Evolutionary conservation across 2,329 filamentous ascomycete genomes (phyloP).

Genomic region (Colletotrichum orbiculare): DNA sequence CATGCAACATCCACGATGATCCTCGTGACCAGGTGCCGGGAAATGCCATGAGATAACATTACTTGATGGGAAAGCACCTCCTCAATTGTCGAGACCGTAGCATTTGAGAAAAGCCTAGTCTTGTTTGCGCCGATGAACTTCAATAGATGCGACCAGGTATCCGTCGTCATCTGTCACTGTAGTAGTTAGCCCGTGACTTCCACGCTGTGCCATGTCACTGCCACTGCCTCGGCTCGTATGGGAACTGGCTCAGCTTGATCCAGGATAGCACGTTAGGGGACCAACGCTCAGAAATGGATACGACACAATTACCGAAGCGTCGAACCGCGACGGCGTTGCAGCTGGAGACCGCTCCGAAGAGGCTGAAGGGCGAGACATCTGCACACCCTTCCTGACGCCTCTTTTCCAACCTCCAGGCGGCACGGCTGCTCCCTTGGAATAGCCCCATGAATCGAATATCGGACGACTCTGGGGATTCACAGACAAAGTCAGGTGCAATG

Average conservation of each 20-base stretch:
- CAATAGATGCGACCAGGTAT: background rate
- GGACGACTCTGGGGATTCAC: slow-evolving; percentile 5
- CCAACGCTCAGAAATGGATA: too few relatives aligned
- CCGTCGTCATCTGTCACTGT: background rate
- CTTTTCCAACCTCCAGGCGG: background rate
- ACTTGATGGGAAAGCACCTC: background rate
- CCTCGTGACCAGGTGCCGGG: slow-evolving; percentile 16
- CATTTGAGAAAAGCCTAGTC: too few relatives aligned
- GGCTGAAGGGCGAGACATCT: slow-evolving; percentile 18
- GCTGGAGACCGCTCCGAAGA: background rate
- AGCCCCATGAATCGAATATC: background rate
- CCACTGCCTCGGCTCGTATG: too few relatives aligned
- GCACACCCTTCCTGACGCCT: slow-evolving; percentile 14
- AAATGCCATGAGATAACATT: slow-evolving; percentile 13
- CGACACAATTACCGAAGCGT: too few relatives aligned
- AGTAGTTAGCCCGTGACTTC: too few relatives aligned
- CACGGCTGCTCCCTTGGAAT: slow-evolving; percentile 12
- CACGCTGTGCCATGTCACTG: too few relatives aligned
- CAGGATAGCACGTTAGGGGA: too few relatives aligned
- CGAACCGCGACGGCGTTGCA: background rate
- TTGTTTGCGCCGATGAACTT: too few relatives aligned
- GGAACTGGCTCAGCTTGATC: too few relatives aligned
- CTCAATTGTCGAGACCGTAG: background rate
- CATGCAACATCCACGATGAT: slow-evolving; percentile 27
- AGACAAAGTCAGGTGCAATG: slow-evolving; percentile 13